These are phyloP conservation scores for Colletotrichum liriopes DNA, from an alignment of 2,329 filamentous ascomycete species.

Conservation along the genomic window DNA sequence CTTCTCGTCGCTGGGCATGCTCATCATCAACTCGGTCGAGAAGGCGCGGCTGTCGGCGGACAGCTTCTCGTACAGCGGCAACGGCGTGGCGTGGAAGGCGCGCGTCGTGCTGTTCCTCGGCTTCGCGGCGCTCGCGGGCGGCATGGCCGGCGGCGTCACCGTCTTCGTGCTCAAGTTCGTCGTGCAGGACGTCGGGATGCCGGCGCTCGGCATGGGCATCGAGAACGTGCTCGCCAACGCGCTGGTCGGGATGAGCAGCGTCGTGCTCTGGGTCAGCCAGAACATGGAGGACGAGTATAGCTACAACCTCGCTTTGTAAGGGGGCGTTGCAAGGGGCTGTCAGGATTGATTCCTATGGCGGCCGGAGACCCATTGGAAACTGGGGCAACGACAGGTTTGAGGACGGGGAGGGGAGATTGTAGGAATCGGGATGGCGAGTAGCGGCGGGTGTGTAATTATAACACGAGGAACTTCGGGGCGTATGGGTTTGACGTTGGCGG, in stretches of 20 bases:
- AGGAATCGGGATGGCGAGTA: background rate
- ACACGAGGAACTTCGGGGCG: slow-evolving; percentile 23
- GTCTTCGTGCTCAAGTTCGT: slow-evolving; percentile 78
- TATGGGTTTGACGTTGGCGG: slow-evolving; percentile 27
- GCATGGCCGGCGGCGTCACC: slow-evolving; percentile 79
- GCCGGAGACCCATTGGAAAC: background rate
- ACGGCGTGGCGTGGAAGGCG: slow-evolving; percentile 78
- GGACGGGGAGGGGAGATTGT: slow-evolving; percentile 1
- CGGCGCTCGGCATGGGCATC: slow-evolving; percentile 76
- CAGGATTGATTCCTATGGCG: background rate
- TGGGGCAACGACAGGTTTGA: background rate
- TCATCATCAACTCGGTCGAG: slow-evolving; percentile 80
- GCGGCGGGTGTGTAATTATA: slow-evolving; percentile 26
- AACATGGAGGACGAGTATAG: slow-evolving; percentile 82
- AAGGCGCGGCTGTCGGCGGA: slow-evolving; percentile 76
- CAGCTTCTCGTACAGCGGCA: slow-evolving; percentile 74
- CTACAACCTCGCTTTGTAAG: slow-evolving; percentile 77
- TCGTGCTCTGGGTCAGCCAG: slow-evolving; percentile 78
- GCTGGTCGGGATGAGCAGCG: slow-evolving; percentile 74
- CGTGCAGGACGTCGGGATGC: slow-evolving; percentile 71
- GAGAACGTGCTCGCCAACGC: slow-evolving; percentile 78
- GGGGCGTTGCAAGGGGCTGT: slow-evolving; percentile 65
- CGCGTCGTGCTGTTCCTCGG: slow-evolving; percentile 78
- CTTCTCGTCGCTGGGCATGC: slow-evolving; percentile 77
- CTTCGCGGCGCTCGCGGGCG: slow-evolving; percentile 76